Evolutionary conservation across 805 yeast genomes (phyloP).

Genomic region (Teunomyces barrocoloradensis): DNA sequence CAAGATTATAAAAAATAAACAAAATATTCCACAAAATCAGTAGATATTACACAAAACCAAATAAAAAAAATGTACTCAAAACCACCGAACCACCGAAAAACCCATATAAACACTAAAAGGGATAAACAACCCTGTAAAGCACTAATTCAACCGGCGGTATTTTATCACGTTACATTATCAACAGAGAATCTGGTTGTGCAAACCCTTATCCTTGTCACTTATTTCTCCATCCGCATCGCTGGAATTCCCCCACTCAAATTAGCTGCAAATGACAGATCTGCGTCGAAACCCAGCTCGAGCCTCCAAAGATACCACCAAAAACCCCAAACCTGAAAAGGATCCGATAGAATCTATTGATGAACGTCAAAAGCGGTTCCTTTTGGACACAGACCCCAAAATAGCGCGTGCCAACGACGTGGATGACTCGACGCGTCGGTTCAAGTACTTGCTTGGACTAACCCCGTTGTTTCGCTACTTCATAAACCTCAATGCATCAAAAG

Average conservation of each 20-base stretch:
- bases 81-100: slow-evolving; percentile 3
- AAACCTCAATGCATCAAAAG: slow-evolving; percentile 75
- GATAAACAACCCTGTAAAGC: not conserved
- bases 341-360: slow-evolving; percentile 20
- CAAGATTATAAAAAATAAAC: not conserved
- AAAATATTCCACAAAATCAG: not conserved
- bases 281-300: not conserved
- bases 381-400: slow-evolving; percentile 53
- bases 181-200: too few species aligned
- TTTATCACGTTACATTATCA: not conserved
- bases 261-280: slow-evolving; percentile 4
- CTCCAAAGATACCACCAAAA: not conserved
- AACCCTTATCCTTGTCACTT: too few species aligned
- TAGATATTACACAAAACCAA: not conserved
- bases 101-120: not conserved
- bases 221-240: not conserved
- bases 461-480: slow-evolving; percentile 87
- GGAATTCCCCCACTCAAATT: not conserved
- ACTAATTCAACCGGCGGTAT: not conserved
- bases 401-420: slow-evolving; percentile 52
- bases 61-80: not conserved
- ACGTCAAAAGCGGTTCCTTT: slow-evolving; percentile 47
- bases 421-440: slow-evolving; percentile 76
- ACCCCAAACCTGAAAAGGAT: not conserved
- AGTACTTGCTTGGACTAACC: slow-evolving; percentile 75